Evolutionary conservation across 1,284 basidiomycete species (phyloP).

Genomic region (Leccinum idahoense): DNA sequence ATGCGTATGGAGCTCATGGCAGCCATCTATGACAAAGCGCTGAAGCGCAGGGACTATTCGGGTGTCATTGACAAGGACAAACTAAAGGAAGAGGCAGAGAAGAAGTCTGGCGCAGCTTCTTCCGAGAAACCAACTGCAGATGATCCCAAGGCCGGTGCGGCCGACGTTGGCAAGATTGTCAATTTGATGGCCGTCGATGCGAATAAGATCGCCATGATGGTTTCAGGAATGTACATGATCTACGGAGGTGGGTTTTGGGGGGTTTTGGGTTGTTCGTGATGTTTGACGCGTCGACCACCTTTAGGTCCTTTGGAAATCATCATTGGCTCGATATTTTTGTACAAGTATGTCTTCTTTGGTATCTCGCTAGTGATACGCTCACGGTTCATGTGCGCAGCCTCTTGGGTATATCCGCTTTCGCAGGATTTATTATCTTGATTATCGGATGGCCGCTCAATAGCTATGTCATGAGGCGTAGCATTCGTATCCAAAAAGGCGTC

Average conservation of each 20-base stretch:
- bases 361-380: background rate
- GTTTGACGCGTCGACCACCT: background rate
- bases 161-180: conserved; percentile 74
- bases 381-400: conserved; percentile 43
- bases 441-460: conserved; percentile 75
- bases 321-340: conserved; percentile 74
- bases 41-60: conserved; percentile 80
- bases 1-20: conserved; percentile 60
- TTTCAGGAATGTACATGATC: conserved; percentile 54
- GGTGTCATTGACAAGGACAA: conserved; percentile 63
- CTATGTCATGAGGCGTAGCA: conserved; percentile 53
- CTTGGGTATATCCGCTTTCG: conserved; percentile 80
- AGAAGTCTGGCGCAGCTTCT: conserved; percentile 13
- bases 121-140: conserved; percentile 30
- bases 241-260: conserved; percentile 46
- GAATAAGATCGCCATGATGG: conserved; percentile 48
- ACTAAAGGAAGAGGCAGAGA: conserved; percentile 14
- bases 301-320: conserved; percentile 75
- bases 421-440: conserved; percentile 76
- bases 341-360: conserved; percentile 49
- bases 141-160: conserved; percentile 56
- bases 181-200: conserved; percentile 74
- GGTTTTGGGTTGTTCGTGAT: background rate
- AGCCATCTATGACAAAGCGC: conserved; percentile 85
- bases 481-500: conserved; percentile 70